Base-by-base conservation (phyloP, 441 rosid genomes). In the Metrosideros polymorpha region DNA sequence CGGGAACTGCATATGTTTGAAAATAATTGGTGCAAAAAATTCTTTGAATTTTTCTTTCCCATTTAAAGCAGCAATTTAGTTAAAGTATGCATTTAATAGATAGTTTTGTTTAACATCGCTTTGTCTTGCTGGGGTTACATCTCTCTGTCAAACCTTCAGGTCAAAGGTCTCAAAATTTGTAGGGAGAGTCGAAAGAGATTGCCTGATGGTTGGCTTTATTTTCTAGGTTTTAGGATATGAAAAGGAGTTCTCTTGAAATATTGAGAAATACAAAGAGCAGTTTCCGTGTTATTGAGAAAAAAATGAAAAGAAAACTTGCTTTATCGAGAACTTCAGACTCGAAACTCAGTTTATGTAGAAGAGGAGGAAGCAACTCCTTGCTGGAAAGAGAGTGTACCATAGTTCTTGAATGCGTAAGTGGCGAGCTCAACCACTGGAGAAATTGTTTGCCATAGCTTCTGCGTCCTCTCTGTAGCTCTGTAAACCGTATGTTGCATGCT, bases 161-260 rank as follows among this genome's bases (percentile, higher is more conserved):
- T 13, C 66, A 14, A 57, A 57, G 9, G 7, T 57, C 18, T 13
- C 32, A 3, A n/a, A n/a, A 2, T 3, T n/a, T 57, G 29, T 1
- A n/a, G 18, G 18, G 54, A 52, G 35, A 59, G 66, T 35, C 35
- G 14, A 13, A 15, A 6, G 35, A 59, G 35, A 57, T 29, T 59
- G 66, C 66, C 66, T 3, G 35, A 15, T 4, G 6, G 35, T 29
- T 59, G 35, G 19, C 18, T 59, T 27, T 59, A n/a, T 57, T 6
- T 14, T 29, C 66, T 0, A 0, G 32, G 17, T 3, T 29, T 35
- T 29, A 6, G 9, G n/a, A 7, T n/a, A 29, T 6, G 0, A 6
- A 59, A 59, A 29, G 35, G n/a, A 59, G 35, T 4, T 29, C 10
- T 6, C 14, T 14, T 1, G 66, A 59, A 15, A n/a, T 5, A 2